A percentile compares a stretch with the other conserved stretches of the same genome.
These are phyloP conservation scores for Tetrapisispora pingtungensis DNA, from an alignment of 805 yeast genomes.

Conservation along the genomic window DNA sequence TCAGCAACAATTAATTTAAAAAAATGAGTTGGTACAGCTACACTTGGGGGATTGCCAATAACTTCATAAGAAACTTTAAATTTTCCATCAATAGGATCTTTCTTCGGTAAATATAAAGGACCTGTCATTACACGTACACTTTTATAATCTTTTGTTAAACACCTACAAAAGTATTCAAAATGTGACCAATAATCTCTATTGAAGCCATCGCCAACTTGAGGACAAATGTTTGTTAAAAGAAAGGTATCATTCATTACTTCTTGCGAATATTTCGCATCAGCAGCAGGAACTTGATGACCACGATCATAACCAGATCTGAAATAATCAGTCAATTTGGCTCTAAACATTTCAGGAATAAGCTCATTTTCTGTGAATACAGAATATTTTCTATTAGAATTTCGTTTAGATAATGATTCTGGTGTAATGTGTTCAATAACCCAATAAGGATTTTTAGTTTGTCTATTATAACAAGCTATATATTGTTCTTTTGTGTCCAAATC, in stretches of 20 bases:
- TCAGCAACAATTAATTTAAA: constrained; percentile 88
- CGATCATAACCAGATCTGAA: constrained; percentile 94
- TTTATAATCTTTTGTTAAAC: constrained; percentile 59
- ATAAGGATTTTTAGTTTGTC: constrained; percentile 76
- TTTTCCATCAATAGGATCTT: constrained; percentile 67
- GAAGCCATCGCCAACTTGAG: constrained; percentile 96
- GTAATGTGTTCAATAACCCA: constrained; percentile 86
- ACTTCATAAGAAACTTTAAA: constrained; percentile 80
- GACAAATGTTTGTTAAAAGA: constrained; percentile 79
- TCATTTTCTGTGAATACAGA: constrained; percentile 86
- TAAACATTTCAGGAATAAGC: constrained; percentile 59
- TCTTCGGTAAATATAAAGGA: constrained; percentile 79
- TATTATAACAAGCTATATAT: constrained; percentile 77
- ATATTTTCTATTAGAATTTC: constrained; percentile 64
- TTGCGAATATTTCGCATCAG: constrained; percentile 87
- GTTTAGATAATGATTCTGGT: constrained; percentile 47
- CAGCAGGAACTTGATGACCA: constrained; percentile 98
- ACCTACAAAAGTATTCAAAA: constrained; percentile 78
- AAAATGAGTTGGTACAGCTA: constrained; percentile 97
- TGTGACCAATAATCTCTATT: constrained; percentile 98
- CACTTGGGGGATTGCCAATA: constrained; percentile 90
- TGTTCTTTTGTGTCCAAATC: constrained; percentile 67
- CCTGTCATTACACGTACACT: constrained; percentile 87
- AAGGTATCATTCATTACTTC: constrained; percentile 93
- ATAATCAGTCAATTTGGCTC: constrained; percentile 73